phyloP scores from a whole-genome alignment of 106 monocot genomes.

The Acorus calamus region DNA sequence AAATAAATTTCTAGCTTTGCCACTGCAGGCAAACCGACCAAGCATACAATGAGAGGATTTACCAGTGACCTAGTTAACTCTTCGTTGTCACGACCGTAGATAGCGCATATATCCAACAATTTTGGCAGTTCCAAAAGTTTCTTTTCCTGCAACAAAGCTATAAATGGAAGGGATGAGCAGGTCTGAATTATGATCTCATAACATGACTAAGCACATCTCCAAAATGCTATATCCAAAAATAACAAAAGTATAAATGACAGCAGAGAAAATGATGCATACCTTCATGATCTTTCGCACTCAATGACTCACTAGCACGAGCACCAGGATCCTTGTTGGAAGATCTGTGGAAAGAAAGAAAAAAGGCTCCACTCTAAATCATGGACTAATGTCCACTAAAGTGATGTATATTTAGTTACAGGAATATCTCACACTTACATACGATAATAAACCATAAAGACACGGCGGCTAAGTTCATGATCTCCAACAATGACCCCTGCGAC shows the following conservation, averaged over 20 bases:
- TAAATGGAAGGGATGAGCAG: slow-evolving; percentile 16
- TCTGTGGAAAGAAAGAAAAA: slow-evolving; percentile 12
- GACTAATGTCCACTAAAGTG: too few species aligned
- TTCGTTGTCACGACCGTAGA: slow-evolving; percentile 58
- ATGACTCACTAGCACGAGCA: slow-evolving; percentile 26
- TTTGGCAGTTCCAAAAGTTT: slow-evolving; percentile 57
- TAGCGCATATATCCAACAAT: slow-evolving; percentile 75
- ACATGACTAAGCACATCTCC: background rate
- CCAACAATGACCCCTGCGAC: slow-evolving; percentile 61
- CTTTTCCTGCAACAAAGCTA: slow-evolving; percentile 76
- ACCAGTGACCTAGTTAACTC: slow-evolving; percentile 45
- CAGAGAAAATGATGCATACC: slow-evolving; percentile 14
- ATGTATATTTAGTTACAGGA: too few species aligned
- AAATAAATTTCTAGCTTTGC: too few species aligned
- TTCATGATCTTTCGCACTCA: slow-evolving; percentile 55
- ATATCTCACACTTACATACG: slow-evolving; percentile 33
- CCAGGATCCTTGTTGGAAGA: slow-evolving; percentile 61
- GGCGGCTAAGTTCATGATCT: slow-evolving; percentile 51
- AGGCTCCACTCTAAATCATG: too few species aligned
- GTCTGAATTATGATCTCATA: background rate
- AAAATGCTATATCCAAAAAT: background rate
- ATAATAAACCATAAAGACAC: slow-evolving; percentile 63
- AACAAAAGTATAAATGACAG: background rate
- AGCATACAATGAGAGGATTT: background rate
- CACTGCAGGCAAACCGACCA: background rate